A percentile compares a stretch with the other conserved stretches of the same genome.
phyloP scores from a whole-genome alignment of 2,329 filamentous ascomycete species.

The Aureobasidium sp. region DNA sequence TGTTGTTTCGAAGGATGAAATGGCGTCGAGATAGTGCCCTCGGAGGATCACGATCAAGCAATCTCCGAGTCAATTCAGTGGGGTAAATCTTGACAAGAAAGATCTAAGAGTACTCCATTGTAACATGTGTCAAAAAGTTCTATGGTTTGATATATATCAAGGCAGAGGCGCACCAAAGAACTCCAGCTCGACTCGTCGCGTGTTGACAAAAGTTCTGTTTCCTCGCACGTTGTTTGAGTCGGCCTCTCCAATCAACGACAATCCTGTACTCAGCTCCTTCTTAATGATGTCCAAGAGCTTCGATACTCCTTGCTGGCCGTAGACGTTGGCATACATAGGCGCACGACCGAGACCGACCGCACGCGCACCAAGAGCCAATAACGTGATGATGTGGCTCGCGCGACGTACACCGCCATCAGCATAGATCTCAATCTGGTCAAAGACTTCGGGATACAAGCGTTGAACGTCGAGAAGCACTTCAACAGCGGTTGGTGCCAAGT shows the following conservation, averaged over 20 bases:
- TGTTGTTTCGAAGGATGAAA: too few relatives aligned
- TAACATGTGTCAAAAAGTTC: too few relatives aligned
- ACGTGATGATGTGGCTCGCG: slow-evolving; percentile 31
- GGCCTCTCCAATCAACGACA: slow-evolving; percentile 19
- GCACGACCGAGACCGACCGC: slow-evolving; percentile 41
- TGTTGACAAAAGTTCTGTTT: slow-evolving; percentile 21
- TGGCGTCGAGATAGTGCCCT: too few relatives aligned
- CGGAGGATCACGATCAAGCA: too few relatives aligned
- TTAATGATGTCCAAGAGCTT: slow-evolving; percentile 45
- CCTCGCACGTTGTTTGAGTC: slow-evolving; percentile 17
- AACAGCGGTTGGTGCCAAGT: slow-evolving; percentile 54
- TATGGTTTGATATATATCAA: neutral
- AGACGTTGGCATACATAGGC: slow-evolving; percentile 46
- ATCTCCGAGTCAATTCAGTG: too few relatives aligned
- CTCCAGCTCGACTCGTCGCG: slow-evolving; percentile 18
- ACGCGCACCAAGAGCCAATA: slow-evolving; percentile 31
- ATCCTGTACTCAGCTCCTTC: slow-evolving; percentile 35
- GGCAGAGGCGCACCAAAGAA: slow-evolving; percentile 17
- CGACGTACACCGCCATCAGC: slow-evolving; percentile 35
- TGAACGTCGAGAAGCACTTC: slow-evolving; percentile 73
- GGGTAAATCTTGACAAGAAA: too few relatives aligned
- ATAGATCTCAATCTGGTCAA: slow-evolving; percentile 33
- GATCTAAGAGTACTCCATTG: too few relatives aligned
- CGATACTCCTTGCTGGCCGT: slow-evolving; percentile 55
- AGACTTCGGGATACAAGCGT: slow-evolving; percentile 38